Percentiles rank a stretch among this genome's conserved stretches.
These are phyloP conservation scores for Emydomyces testavorans DNA, from an alignment of 2,329 filamentous ascomycete species.

Conservation along the genomic window DNA sequence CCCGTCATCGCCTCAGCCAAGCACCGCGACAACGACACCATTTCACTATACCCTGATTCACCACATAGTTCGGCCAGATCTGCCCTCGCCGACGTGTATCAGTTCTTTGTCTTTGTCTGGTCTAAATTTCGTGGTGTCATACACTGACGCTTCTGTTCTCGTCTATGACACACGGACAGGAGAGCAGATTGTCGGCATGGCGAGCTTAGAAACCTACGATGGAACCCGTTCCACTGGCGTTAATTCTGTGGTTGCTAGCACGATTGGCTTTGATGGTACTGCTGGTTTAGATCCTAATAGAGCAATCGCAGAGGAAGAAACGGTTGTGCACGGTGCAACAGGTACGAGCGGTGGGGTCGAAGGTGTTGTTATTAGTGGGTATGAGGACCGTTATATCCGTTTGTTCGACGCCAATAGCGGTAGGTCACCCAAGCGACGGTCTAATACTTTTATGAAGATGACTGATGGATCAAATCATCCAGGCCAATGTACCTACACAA, in stretches of 20 bases:
- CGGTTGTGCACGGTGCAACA: conserved; percentile 66
- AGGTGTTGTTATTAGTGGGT: conserved; percentile 88
- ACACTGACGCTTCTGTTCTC: conserved; percentile 76
- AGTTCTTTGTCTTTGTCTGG: conserved; percentile 73
- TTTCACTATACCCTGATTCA: conserved; percentile 85
- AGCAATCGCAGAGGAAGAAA: conserved; percentile 57
- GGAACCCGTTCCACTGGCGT: conserved; percentile 71
- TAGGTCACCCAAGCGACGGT: conserved; percentile 42
- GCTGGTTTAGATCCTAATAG: conserved; percentile 51
- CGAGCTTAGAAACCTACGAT: conserved; percentile 86
- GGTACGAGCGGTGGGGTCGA: conserved; percentile 72
- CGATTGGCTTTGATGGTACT: conserved; percentile 60
- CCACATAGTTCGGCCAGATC: conserved; percentile 61
- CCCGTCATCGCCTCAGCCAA: conserved; percentile 80
- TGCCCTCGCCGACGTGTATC: conserved; percentile 76
- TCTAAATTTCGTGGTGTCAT: conserved; percentile 85
- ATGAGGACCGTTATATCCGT: conserved; percentile 89
- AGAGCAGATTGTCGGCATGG: conserved; percentile 86
- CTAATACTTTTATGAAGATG: conserved; percentile 10
- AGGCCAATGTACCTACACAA: conserved; percentile 99
- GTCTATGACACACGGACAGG: conserved; percentile 88
- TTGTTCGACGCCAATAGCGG: conserved; percentile 99
- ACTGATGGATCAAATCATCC: neutral
- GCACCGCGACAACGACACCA: conserved; percentile 68
- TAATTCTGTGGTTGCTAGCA: conserved; percentile 83